Evolutionary conservation across 805 yeast species (phyloP).

Genomic region (Clavispora asparagi): DNA sequence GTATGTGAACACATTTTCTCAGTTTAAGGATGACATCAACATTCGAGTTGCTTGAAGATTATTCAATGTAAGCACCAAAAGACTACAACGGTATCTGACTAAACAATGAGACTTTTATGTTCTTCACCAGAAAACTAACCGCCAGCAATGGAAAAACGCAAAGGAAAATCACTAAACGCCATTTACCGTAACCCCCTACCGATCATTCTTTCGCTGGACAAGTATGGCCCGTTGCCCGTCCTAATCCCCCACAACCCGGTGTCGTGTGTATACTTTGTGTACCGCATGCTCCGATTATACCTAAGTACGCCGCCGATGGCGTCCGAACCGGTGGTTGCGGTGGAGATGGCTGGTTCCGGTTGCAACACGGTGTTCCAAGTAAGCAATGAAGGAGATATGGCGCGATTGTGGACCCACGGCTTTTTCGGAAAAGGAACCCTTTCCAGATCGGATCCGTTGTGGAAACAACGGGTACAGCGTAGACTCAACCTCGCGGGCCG

Average conservation of each 20-base stretch:
- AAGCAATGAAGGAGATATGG: constrained; percentile 41
- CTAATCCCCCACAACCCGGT: constrained; percentile 62
- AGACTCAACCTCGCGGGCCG: constrained; percentile 42
- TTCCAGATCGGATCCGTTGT: constrained; percentile 89
- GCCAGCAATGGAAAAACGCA: constrained; percentile 26
- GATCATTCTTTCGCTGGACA: constrained; percentile 33
- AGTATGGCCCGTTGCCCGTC: constrained; percentile 44
- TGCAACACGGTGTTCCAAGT: constrained; percentile 36
- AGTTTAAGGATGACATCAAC: constrained; percentile 19
- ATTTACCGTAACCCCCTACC: constrained; percentile 53
- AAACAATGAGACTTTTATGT: constrained; percentile 3
- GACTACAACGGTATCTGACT: constrained; percentile 98
- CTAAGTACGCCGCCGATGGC: constrained; percentile 23
- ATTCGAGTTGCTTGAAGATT: constrained; percentile 25
- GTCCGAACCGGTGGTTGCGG: constrained; percentile 14
- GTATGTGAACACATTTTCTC: constrained; percentile 10
- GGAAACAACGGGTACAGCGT: constrained; percentile 63
- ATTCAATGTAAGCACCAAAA: constrained; percentile 63
- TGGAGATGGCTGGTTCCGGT: constrained; percentile 12
- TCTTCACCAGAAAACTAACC: constrained; percentile 11
- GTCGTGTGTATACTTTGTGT: constrained; percentile 50
- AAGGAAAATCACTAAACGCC: constrained; percentile 24
- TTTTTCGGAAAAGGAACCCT: constrained; percentile 91
- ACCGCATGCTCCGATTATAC: constrained; percentile 21
- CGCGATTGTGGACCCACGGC: constrained; percentile 71